Evolutionary conservation across 768 basidiomycete species (phyloP).

Genomic region (Gymnopilus junonius): DNA sequence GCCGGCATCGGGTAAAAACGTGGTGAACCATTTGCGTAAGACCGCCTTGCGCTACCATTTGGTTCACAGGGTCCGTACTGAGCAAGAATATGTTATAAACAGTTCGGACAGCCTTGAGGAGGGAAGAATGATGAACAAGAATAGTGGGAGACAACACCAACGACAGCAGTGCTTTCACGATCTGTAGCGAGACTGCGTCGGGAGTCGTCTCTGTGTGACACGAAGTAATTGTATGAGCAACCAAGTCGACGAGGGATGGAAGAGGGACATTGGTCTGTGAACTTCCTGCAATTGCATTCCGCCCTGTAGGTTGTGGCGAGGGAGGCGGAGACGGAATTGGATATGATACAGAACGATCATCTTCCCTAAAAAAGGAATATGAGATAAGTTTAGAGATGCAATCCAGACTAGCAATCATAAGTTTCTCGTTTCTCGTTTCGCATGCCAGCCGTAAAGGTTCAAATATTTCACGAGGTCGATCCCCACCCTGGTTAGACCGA

Average conservation of each 20-base stretch:
- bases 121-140: slow-evolving; percentile 92
- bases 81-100: slow-evolving; percentile 98
- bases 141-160: slow-evolving; percentile 86
- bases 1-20: slow-evolving; percentile 83
- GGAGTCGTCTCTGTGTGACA: slow-evolving; percentile 89
- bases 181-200: slow-evolving; percentile 92
- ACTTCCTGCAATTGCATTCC: slow-evolving; percentile 42
- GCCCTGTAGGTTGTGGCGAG: slow-evolving; percentile 60
- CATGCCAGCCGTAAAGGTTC: slow-evolving; percentile 96
- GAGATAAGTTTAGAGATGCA: slow-evolving; percentile 98
- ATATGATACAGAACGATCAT: slow-evolving; percentile 40
- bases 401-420: slow-evolving; percentile 96
- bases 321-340: slow-evolving; percentile 75
- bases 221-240: slow-evolving; percentile 92
- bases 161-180: slow-evolving; percentile 92
- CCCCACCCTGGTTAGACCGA: slow-evolving; percentile 72
- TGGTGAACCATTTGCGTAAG: slow-evolving; percentile 98
- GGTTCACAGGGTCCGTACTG: slow-evolving; percentile 88
- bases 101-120: slow-evolving; percentile 95
- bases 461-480: slow-evolving; percentile 85
- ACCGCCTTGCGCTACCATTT: slow-evolving; percentile 98
- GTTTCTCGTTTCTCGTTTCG: slow-evolving; percentile 90
- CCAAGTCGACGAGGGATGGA: slow-evolving; percentile 87
- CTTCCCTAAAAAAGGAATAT: slow-evolving; percentile 93
- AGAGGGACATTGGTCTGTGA: slow-evolving; percentile 57